These are phyloP conservation scores for Boletus reticulatus DNA, from an alignment of 768 basidiomycete genomes.

Conservation along the genomic window DNA sequence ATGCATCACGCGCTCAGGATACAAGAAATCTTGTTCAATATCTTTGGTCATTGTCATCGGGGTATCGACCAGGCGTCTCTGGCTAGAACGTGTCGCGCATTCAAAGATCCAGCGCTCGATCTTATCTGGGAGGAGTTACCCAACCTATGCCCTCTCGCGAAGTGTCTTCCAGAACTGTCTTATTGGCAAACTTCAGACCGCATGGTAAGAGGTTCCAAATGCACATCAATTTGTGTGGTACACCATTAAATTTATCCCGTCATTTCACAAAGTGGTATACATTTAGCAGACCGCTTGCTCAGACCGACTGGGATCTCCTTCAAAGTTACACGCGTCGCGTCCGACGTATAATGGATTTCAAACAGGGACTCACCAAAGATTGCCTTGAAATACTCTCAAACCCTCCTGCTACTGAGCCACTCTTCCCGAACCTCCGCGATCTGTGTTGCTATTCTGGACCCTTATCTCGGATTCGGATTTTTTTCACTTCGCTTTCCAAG, in stretches of 20 bases:
- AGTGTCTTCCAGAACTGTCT: not conserved
- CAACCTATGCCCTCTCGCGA: not conserved
- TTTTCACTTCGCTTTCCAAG: not conserved
- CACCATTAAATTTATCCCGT: no score
- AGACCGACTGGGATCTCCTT: not conserved
- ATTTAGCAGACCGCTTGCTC: not conserved
- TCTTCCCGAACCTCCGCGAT: not conserved
- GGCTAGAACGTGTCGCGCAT: not conserved
- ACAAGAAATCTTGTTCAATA: no score
- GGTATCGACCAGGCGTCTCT: not conserved
- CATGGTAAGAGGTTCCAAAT: not conserved
- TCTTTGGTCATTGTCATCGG: no score
- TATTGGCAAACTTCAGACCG: not conserved
- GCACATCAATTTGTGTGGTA: not conserved
- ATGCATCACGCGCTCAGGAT: no score
- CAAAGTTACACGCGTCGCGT: not conserved
- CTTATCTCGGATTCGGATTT: no score
- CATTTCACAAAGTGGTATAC: not conserved
- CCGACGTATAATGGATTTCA: not conserved
- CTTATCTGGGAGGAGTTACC: not conserved
- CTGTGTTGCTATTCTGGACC: not conserved
- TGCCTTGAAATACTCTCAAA: not conserved
- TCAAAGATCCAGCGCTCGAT: not conserved
- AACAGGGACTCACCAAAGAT: not conserved
- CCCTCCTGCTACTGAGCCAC: not conserved